Conservation (phyloP, 768 basidiomycete genomes). For the Pilatotrama ljubarskyi region DNA sequence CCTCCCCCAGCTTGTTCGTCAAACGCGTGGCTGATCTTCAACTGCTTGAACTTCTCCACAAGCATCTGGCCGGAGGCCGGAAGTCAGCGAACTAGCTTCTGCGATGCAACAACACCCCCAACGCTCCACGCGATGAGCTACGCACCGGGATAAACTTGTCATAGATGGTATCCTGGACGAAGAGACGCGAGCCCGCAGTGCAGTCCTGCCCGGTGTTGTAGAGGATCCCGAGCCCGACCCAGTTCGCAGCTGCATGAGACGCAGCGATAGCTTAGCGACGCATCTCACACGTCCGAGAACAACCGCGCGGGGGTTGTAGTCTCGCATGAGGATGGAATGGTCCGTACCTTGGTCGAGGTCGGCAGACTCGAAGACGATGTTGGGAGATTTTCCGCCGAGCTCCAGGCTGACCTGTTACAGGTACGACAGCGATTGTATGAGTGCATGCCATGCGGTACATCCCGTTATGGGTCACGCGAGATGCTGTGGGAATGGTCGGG, state of each 20-base stretch:
- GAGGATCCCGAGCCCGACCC: conserved; percentile 83
- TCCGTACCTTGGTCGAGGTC: conserved; percentile 78
- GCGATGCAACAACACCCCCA: neutral
- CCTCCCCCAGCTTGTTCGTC: conserved; percentile 75
- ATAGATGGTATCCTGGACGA: conserved; percentile 85
- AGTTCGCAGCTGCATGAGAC: conserved; percentile 59
- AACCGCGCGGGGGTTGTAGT: neutral
- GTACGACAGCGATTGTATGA: neutral
- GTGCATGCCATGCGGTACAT: neutral
- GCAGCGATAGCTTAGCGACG: neutral
- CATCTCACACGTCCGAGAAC: too few species aligned
- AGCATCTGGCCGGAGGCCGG: conserved; percentile 45
- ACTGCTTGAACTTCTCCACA: conserved; percentile 63
- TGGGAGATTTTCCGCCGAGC: conserved; percentile 90
- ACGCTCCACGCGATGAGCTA: neutral
- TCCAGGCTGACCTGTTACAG: conserved; percentile 78
- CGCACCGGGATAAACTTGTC: conserved; percentile 68
- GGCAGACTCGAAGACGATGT: conserved; percentile 88
- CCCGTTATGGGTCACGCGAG: too few species aligned
- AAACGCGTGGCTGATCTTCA: conserved; percentile 80
- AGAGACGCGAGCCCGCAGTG: conserved; percentile 87
- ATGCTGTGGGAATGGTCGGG: neutral
- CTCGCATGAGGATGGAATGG: neutral
- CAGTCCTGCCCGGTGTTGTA: conserved; percentile 94
- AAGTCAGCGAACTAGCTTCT: neutral